Evolutionary conservation across 192 early-diverging fungal species (phyloP).

Genomic region (Rhizophagus prolifer): DNA sequence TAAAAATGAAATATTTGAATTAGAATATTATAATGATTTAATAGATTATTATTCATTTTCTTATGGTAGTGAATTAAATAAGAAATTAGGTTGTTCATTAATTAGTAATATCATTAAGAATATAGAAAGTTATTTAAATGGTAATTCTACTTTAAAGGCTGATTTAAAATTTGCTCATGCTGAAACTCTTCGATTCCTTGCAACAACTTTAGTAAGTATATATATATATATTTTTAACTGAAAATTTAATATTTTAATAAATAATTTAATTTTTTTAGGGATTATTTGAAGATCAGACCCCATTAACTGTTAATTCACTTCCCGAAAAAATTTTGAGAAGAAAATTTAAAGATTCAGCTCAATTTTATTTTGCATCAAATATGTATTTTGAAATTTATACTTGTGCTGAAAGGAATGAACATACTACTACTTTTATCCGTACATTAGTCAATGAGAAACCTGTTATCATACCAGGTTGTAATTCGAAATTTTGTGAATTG

Average conservation of each 20-base stretch:
- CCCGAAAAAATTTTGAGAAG: neutral
- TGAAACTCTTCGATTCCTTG: constrained; percentile 15
- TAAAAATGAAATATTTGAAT: constrained; percentile 12
- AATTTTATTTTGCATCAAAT: constrained; percentile 6
- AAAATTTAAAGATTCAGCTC: constrained; percentile 4
- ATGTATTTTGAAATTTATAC: constrained; percentile 24
- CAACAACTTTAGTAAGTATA: constrained; percentile 17
- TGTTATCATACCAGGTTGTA: constrained; percentile 8
- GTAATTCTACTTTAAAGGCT: neutral
- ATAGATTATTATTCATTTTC: constrained; percentile 8
- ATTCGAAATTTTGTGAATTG: constrained; percentile 4
- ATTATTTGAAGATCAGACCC: constrained; percentile 1
- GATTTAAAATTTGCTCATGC: constrained; percentile 25
- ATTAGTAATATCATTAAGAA: neutral
- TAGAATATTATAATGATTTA: constrained; percentile 26
- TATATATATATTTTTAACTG: neutral
- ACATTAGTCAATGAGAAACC: constrained; percentile 7
- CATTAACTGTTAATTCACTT: neutral
- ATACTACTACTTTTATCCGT: neutral
- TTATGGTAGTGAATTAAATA: constrained; percentile 21
- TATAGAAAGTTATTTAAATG: neutral
- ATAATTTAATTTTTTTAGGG: neutral
- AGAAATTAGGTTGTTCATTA: constrained; percentile 12
- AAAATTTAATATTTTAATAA: neutral
- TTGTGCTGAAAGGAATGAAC: neutral